phyloP scores from a whole-genome alignment of 2,329 filamentous ascomycete genomes.

The Pseudogymnoascus sp. region DNA sequence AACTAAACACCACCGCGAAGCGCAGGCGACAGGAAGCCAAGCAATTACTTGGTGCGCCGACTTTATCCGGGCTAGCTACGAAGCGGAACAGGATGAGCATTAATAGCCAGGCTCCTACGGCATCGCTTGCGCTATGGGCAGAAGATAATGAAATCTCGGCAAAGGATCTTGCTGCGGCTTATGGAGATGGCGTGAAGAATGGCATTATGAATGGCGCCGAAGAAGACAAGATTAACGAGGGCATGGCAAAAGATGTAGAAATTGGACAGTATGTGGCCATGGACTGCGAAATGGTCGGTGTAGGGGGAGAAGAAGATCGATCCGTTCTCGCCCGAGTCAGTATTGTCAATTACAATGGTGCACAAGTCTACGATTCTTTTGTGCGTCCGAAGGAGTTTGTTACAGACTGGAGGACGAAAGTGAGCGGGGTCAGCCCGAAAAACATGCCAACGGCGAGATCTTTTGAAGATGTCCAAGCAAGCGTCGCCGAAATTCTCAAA shows the following conservation, averaged over 20 bases:
- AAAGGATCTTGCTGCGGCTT: conserved; percentile 52
- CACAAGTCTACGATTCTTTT: conserved; percentile 89
- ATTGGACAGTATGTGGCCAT: conserved; percentile 86
- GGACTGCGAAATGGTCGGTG: conserved; percentile 97
- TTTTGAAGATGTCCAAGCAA: conserved; percentile 69
- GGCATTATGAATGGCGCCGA: conserved; percentile 38
- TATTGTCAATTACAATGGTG: conserved; percentile 86
- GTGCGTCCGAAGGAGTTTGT: conserved; percentile 71
- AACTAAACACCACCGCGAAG: conserved; percentile 27
- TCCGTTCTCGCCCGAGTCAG: conserved; percentile 80
- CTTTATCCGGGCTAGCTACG: background rate
- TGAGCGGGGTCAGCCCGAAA: conserved; percentile 71
- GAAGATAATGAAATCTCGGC: conserved; percentile 53
- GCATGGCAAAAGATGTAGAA: conserved; percentile 52
- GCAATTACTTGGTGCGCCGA: conserved; percentile 10
- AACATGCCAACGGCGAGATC: conserved; percentile 61
- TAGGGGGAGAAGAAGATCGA: conserved; percentile 60
- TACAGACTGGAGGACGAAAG: conserved; percentile 80
- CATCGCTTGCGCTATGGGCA: conserved; percentile 51
- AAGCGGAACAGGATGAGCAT: conserved; percentile 43
- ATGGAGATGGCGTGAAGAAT: conserved; percentile 45
- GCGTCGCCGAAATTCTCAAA: conserved; percentile 60
- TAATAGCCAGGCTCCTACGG: conserved; percentile 34
- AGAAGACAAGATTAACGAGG: conserved; percentile 53
- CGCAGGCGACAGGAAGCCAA: conserved; percentile 25